Evolutionary conservation across 202 grass and related monocot genomes (phyloP).

Genomic region (Brachypodium distachyon): DNA sequence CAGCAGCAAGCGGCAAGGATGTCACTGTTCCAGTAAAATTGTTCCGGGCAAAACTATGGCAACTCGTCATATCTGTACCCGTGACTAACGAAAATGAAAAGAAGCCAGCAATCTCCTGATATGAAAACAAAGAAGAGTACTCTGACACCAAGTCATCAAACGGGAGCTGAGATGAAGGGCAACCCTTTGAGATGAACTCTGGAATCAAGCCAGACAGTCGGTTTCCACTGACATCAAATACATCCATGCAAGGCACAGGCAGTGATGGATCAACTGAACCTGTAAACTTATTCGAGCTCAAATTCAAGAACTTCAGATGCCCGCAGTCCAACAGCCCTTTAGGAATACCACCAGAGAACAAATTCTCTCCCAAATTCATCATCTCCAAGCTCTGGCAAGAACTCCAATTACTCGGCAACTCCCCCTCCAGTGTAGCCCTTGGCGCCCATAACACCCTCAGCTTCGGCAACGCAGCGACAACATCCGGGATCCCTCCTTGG

Average conservation of each 20-base stretch:
- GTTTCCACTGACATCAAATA: slow-evolving; percentile 88
- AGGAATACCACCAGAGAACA: slow-evolving; percentile 64
- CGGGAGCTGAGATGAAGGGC: slow-evolving; percentile 33
- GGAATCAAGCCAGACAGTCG: slow-evolving; percentile 53
- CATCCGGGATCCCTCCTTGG: slow-evolving; percentile 58
- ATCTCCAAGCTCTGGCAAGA: slow-evolving; percentile 72
- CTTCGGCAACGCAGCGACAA: slow-evolving; percentile 51
- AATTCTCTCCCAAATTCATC: slow-evolving; percentile 81
- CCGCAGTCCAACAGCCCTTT: slow-evolving; percentile 43
- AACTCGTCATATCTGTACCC: slow-evolving; percentile 39
- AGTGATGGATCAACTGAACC: slow-evolving; percentile 55
- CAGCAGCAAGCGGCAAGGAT: slow-evolving; percentile 44
- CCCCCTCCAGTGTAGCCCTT: slow-evolving; percentile 65
- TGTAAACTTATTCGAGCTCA: slow-evolving; percentile 69
- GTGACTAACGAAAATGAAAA: neutral
- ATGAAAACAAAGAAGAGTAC: slow-evolving; percentile 57
- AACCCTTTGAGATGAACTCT: slow-evolving; percentile 42
- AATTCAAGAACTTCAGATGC: slow-evolving; percentile 77
- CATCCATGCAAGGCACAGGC: slow-evolving; percentile 75
- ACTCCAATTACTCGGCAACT: slow-evolving; percentile 64
- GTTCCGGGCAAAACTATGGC: slow-evolving; percentile 88
- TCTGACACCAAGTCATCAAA: slow-evolving; percentile 46
- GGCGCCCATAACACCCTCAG: slow-evolving; percentile 87
- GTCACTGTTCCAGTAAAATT: slow-evolving; percentile 68
- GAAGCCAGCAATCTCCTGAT: slow-evolving; percentile 43